These are phyloP conservation scores for Pseudocercospora vitis DNA, from an alignment of 2,329 filamentous ascomycete species.

Conservation along the genomic window DNA sequence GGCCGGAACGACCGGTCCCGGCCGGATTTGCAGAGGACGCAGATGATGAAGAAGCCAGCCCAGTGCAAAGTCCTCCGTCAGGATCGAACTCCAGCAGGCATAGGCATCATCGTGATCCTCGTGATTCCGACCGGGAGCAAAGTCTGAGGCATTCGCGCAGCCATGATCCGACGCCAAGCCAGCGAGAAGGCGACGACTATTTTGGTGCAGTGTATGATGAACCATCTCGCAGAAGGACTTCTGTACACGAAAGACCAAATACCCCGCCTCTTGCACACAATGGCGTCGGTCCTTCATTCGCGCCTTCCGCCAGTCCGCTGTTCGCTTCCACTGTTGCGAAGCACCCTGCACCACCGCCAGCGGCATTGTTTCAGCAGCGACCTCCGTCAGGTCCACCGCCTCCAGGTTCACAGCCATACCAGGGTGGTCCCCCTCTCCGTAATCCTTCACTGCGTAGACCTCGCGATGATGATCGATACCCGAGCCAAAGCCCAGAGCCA, in stretches of 20 bases:
- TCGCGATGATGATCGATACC: slow-evolving; percentile 19
- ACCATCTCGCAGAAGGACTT: slow-evolving; percentile 20
- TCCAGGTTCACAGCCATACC: slow-evolving; percentile 14
- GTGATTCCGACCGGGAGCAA: slow-evolving; percentile 25
- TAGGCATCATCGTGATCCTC: slow-evolving; percentile 18
- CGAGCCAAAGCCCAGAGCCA: slow-evolving; percentile 22
- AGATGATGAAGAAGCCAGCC: slow-evolving; percentile 21
- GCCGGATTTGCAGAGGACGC: slow-evolving; percentile 21
- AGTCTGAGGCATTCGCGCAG: slow-evolving; percentile 44
- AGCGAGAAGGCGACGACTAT: slow-evolving; percentile 35
- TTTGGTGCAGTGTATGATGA: slow-evolving; percentile 23
- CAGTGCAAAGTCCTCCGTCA: slow-evolving; percentile 23
- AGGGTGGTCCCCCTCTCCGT: slow-evolving; percentile 20
- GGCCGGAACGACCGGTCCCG: slow-evolving; percentile 17
- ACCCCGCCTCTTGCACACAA: slow-evolving; percentile 26
- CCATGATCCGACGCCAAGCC: slow-evolving; percentile 43
- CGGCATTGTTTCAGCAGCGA: slow-evolving; percentile 16
- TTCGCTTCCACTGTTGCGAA: slow-evolving; percentile 41
- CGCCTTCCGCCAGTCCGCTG: slow-evolving; percentile 47
- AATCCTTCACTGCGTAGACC: slow-evolving; percentile 23
- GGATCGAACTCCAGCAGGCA: slow-evolving; percentile 24
- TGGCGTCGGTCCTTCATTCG: slow-evolving; percentile 39
- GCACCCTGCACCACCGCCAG: slow-evolving; percentile 18
- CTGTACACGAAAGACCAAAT: slow-evolving; percentile 24
- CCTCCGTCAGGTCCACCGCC: slow-evolving; percentile 7